Conservation (phyloP, 192 early-diverging fungal species). For the Dissophora ornata region DNA sequence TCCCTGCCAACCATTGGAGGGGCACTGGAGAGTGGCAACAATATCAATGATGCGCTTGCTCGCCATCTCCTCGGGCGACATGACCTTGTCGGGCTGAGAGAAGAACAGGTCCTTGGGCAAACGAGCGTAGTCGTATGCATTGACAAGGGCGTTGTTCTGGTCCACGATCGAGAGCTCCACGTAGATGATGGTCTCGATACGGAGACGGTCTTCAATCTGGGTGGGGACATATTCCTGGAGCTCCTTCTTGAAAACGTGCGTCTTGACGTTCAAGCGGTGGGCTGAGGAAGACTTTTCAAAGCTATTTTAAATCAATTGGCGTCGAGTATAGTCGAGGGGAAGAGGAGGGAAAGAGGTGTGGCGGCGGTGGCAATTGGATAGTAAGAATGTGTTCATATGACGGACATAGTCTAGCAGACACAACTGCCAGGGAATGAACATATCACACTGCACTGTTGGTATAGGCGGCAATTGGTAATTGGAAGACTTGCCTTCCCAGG, state of each 20-base stretch:
- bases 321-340: too few relatives aligned
- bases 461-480: background rate
- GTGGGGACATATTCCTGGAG: constrained; percentile 52
- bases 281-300: constrained; percentile 15
- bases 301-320: background rate
- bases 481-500: constrained; percentile 27
- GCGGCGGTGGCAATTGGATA: background rate
- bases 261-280: constrained; percentile 53
- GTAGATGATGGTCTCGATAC: constrained; percentile 55
- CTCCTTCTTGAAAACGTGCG: constrained; percentile 54
- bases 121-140: constrained; percentile 43
- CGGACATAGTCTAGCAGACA: too few relatives aligned
- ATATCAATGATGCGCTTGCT: constrained; percentile 47
- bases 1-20: constrained; percentile 51
- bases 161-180: constrained; percentile 53
- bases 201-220: constrained; percentile 55
- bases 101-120: constrained; percentile 51
- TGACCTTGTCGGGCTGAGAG: constrained; percentile 46
- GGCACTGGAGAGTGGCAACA: constrained; percentile 40
- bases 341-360: too few relatives aligned
- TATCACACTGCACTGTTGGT: background rate
- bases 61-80: constrained; percentile 41
- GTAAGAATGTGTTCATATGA: too few relatives aligned
- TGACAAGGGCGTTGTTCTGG: constrained; percentile 20
- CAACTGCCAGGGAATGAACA: too few relatives aligned